Evolutionary conservation across 2,329 filamentous ascomycete genomes (phyloP).

Genomic region (Camptophora hylomeconis): DNA sequence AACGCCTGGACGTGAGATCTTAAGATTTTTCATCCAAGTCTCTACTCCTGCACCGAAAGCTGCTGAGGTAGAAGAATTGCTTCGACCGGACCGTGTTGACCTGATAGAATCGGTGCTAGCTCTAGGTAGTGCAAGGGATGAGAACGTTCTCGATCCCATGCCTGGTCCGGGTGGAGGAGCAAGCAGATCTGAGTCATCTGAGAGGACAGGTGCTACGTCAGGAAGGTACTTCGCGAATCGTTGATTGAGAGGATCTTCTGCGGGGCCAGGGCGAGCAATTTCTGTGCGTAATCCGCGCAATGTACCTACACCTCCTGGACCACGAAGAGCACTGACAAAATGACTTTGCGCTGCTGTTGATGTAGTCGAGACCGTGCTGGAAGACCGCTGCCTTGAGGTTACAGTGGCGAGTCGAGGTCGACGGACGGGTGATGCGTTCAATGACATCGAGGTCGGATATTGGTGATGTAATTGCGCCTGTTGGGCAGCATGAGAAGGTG

Average conservation of each 20-base stretch:
- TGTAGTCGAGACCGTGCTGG: slow-evolving; percentile 5
- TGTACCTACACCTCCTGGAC: slow-evolving; percentile 79
- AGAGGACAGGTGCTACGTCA: slow-evolving; percentile 50
- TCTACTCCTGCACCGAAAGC: slow-evolving; percentile 74
- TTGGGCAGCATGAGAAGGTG: slow-evolving; percentile 19
- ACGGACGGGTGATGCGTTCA: slow-evolving; percentile 24
- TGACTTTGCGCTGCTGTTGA: slow-evolving; percentile 22
- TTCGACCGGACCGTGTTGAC: slow-evolving; percentile 29
- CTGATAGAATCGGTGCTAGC: slow-evolving; percentile 30
- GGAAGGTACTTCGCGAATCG: slow-evolving; percentile 77
- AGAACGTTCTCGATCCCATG: too few relatives aligned
- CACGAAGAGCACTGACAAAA: slow-evolving; percentile 53
- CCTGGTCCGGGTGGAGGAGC: too few relatives aligned
- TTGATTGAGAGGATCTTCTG: slow-evolving; percentile 69
- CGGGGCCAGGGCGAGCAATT: slow-evolving; percentile 48
- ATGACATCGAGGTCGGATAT: slow-evolving; percentile 19
- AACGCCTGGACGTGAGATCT: too few relatives aligned
- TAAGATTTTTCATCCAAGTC: too few relatives aligned
- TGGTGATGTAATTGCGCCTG: slow-evolving; percentile 6
- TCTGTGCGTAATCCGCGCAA: slow-evolving; percentile 54
- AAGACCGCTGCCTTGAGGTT: slow-evolving; percentile 17
- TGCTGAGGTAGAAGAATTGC: slow-evolving; percentile 45
- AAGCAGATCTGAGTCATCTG: slow-evolving; percentile 22
- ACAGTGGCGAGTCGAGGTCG: slow-evolving; percentile 20
- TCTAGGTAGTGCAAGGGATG: too few relatives aligned